Percentiles rank a stretch among this genome's conserved stretches.
Conservation (phyloP, 1,139 yeast species). For the Candida gigantensis region DNA sequence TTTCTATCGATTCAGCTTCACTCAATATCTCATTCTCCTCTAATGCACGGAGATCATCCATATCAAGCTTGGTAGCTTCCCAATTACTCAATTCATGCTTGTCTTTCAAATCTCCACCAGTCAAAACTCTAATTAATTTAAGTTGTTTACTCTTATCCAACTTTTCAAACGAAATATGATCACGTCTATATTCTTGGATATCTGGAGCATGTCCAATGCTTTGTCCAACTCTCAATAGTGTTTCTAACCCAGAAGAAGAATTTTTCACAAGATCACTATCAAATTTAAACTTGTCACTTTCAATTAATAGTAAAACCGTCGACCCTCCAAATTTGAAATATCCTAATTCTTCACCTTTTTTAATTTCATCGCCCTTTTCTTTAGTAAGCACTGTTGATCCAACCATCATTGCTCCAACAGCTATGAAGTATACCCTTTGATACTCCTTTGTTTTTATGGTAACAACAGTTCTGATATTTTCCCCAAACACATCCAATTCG, state of each 20-base stretch:
- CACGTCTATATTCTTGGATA: slow-evolving; percentile 50
- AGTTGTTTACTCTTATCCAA: slow-evolving; percentile 52
- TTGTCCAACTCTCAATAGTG: slow-evolving; percentile 86
- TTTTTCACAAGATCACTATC: slow-evolving; percentile 76
- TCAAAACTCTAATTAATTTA: slow-evolving; percentile 59
- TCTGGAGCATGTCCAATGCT: slow-evolving; percentile 77
- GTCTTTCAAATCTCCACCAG: slow-evolving; percentile 51
- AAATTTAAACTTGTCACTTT: slow-evolving; percentile 43
- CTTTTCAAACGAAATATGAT: slow-evolving; percentile 45
- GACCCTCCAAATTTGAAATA: slow-evolving; percentile 97
- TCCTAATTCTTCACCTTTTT: slow-evolving; percentile 83
- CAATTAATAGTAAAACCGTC: slow-evolving; percentile 64
- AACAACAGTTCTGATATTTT: slow-evolving; percentile 75
- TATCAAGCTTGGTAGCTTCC: slow-evolving; percentile 34
- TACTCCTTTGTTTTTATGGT: slow-evolving; percentile 74
- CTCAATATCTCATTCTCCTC: background rate
- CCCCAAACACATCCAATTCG: slow-evolving; percentile 88
- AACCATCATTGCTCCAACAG: slow-evolving; percentile 99
- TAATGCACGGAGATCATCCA: slow-evolving; percentile 18
- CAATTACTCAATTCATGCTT: slow-evolving; percentile 37
- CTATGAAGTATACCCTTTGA: slow-evolving; percentile 75
- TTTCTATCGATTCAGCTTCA: slow-evolving; percentile 4
- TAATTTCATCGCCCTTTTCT: slow-evolving; percentile 56
- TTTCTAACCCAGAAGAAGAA: slow-evolving; percentile 71
- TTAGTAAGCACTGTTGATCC: slow-evolving; percentile 82